Conservation (phyloP, 441 rosid species). For the Gossypium aridum region DNA sequence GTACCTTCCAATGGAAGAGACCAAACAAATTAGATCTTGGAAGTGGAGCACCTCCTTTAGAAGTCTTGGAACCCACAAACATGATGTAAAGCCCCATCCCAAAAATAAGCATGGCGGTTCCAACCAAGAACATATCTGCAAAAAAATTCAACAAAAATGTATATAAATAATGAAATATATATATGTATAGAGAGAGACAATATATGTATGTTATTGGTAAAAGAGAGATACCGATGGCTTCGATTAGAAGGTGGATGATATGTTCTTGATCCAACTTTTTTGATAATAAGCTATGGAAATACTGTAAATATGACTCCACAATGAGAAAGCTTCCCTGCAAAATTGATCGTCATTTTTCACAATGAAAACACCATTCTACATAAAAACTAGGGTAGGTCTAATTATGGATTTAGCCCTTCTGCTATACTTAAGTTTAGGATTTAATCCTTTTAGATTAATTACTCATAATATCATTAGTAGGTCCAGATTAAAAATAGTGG, state of each 20-base stretch:
- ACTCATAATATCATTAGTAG: too few relatives aligned
- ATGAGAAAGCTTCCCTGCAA: conserved; percentile 59
- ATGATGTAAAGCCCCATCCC: conserved; percentile 55
- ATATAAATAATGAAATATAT: not conserved
- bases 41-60: conserved; percentile 19
- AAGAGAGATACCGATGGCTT: conserved; percentile 48
- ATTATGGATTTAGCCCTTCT: not conserved
- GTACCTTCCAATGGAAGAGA: conserved; percentile 40
- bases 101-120: conserved; percentile 56
- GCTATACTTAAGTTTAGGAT: too few relatives aligned
- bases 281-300: conserved; percentile 33
- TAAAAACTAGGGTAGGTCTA: not conserved
- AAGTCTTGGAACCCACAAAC: conserved; percentile 45
- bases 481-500: too few relatives aligned
- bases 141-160: not conserved
- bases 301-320: conserved; percentile 40
- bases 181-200: not conserved
- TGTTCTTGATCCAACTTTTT: conserved; percentile 32
- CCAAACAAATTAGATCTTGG: conserved; percentile 49
- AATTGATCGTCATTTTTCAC: not conserved
- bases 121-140: conserved; percentile 64
- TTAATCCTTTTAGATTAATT: too few relatives aligned
- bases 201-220: not conserved
- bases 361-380: not conserved
- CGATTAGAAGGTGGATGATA: conserved; percentile 39